phyloP scores from a whole-genome alignment of 1,139 yeast genomes.

The Zhuliangozyma blackwelliae region DNA sequence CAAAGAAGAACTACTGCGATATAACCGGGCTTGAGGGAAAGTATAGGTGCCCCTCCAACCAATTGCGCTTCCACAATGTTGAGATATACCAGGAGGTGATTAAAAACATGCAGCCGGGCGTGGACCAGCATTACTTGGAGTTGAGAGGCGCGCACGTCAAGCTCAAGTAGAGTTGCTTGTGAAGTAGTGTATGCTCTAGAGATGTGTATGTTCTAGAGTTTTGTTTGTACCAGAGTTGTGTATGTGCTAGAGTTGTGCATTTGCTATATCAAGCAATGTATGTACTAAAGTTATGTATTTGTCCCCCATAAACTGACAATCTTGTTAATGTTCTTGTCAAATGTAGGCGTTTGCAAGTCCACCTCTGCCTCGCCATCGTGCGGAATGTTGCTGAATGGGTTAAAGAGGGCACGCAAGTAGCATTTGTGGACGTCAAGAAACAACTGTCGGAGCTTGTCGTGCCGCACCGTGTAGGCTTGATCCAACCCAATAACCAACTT shows the following conservation, averaged over 20 bases:
- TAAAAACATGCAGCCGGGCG: slow-evolving; percentile 80
- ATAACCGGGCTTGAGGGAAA: slow-evolving; percentile 82
- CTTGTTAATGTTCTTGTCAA: slow-evolving; percentile 33
- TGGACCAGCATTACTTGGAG: slow-evolving; percentile 88
- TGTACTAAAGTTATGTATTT: not conserved
- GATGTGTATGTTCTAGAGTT: no score
- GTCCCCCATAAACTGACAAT: slow-evolving; percentile 21
- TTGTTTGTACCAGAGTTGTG: no score
- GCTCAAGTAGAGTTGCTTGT: slow-evolving; percentile 38
- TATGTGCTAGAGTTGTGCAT: not conserved
- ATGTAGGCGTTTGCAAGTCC: slow-evolving; percentile 26
- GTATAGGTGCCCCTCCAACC: slow-evolving; percentile 74
- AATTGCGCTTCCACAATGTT: slow-evolving; percentile 73
- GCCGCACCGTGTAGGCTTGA: slow-evolving; percentile 10
- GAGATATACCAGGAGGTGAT: slow-evolving; percentile 80
- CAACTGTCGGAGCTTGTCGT: slow-evolving; percentile 17
- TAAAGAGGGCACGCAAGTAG: slow-evolving; percentile 49
- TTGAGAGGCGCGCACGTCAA: slow-evolving; percentile 87
- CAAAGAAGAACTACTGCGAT: slow-evolving; percentile 85
- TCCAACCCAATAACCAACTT: slow-evolving; percentile 52
- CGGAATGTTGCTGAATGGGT: slow-evolving; percentile 46
- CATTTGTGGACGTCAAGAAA: slow-evolving; percentile 44
- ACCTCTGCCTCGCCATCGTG: slow-evolving; percentile 20
- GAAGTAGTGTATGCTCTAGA: no score
- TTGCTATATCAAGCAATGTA: not conserved